A percentile compares a stretch with the other conserved stretches of the same genome.
Evolutionary conservation across 176 grass and related monocot genomes (phyloP).

Genomic region (Sorghum bicolor): DNA sequence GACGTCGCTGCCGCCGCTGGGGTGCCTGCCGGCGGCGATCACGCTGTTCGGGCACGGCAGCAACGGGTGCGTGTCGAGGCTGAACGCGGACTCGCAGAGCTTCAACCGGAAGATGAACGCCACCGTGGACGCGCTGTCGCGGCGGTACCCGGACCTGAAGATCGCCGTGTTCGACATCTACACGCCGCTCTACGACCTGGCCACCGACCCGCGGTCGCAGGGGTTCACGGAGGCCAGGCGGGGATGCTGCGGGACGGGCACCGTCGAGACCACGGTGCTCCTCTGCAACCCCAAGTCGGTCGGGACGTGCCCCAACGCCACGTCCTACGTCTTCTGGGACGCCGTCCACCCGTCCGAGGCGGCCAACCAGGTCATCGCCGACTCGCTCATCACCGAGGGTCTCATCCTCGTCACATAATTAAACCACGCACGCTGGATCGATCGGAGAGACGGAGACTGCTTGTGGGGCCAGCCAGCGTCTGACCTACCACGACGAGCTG

Average conservation of each 20-base stretch:
- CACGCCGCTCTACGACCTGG: constrained; percentile 62
- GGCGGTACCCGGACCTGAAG: constrained; percentile 61
- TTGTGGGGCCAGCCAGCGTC: neutral
- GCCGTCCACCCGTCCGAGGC: constrained; percentile 84
- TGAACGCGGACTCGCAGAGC: constrained; percentile 62
- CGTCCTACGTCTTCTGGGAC: constrained; percentile 91
- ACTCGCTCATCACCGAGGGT: constrained; percentile 58
- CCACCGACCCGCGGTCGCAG: constrained; percentile 37
- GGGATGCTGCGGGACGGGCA: constrained; percentile 79
- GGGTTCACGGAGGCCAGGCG: constrained; percentile 73
- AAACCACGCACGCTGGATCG: too few relatives aligned
- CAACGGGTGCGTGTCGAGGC: constrained; percentile 43
- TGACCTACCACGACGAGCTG: neutral
- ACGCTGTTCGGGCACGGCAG: constrained; percentile 69
- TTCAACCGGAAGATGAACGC: constrained; percentile 72
- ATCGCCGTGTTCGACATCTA: constrained; percentile 94
- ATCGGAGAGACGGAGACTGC: neutral
- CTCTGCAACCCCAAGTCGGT: constrained; percentile 85
- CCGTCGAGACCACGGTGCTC: constrained; percentile 74
- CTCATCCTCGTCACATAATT: constrained; percentile 55
- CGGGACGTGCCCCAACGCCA: constrained; percentile 85
- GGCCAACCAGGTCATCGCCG: constrained; percentile 74
- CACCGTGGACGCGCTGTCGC: constrained; percentile 42
- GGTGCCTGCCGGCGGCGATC: constrained; percentile 71
- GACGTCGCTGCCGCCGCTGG: constrained; percentile 74